Evolutionary conservation across 805 yeast genomes (phyloP).

Genomic region (Kodamaea leandrae): DNA sequence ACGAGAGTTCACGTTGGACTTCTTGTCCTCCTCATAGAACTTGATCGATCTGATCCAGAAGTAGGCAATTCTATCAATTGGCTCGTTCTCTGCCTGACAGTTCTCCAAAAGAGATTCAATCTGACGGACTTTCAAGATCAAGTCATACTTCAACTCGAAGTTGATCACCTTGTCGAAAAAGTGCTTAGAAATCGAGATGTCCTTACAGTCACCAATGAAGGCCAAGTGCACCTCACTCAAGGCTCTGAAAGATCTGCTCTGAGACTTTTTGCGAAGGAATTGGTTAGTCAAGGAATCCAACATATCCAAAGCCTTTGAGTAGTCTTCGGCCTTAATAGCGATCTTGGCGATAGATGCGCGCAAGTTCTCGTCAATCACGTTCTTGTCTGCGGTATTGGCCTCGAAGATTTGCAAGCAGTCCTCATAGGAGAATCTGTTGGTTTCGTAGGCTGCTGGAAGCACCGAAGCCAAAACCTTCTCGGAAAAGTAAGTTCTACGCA

Average conservation of each 20-base stretch:
- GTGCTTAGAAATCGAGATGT: conserved; percentile 65
- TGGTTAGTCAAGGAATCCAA: conserved; percentile 59
- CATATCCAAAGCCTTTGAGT: conserved; percentile 60
- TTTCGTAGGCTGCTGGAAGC: conserved; percentile 62
- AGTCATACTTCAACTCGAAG: conserved; percentile 68
- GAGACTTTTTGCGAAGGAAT: conserved; percentile 31
- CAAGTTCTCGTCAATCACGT: conserved; percentile 44
- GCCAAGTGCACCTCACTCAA: conserved; percentile 72
- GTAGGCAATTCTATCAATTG: conserved; percentile 55
- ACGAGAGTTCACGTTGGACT: conserved; percentile 60
- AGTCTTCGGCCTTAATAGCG: conserved; percentile 62
- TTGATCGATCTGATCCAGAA: conserved; percentile 63
- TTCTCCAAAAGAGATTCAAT: conserved; percentile 63
- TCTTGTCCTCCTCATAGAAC: conserved; percentile 45
- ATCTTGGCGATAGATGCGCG: conserved; percentile 73
- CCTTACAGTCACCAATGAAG: conserved; percentile 75
- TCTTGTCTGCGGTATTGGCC: conserved; percentile 31
- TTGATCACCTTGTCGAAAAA: conserved; percentile 73
- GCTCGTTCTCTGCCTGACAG: conserved; percentile 54
- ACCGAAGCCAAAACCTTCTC: conserved; percentile 68
- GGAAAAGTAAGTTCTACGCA: conserved; percentile 46
- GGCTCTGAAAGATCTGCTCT: conserved; percentile 24
- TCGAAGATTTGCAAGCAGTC: conserved; percentile 60
- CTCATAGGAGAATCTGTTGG: conserved; percentile 57
- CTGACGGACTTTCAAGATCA: conserved; percentile 70